Percentiles rank a stretch among this genome's conserved stretches.
Conservation (phyloP, 108 stramenopile species). For the Skeletonema menzelii region DNA sequence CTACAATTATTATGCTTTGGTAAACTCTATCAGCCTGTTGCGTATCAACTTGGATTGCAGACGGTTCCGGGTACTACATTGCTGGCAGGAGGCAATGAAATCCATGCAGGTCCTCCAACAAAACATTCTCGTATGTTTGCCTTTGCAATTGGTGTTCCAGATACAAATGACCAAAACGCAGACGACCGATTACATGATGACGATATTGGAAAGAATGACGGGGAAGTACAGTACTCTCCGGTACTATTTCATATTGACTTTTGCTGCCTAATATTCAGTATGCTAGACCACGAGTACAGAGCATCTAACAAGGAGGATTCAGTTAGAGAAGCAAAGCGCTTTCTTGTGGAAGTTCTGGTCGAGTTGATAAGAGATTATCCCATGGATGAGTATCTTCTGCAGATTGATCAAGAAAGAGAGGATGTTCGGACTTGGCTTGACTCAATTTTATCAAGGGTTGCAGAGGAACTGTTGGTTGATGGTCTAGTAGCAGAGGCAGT, state of each 20-base stretch:
- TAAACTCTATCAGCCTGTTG: constrained; percentile 60
- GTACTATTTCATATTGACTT: constrained; percentile 69
- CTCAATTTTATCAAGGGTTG: constrained; percentile 15
- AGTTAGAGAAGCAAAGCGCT: constrained; percentile 24
- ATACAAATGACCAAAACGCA: constrained; percentile 14
- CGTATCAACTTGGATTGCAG: constrained; percentile 13
- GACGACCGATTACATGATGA: neutral
- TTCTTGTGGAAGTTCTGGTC: constrained; percentile 28
- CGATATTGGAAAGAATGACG: constrained; percentile 40
- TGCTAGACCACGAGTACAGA: constrained; percentile 41
- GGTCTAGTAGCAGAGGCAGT: constrained; percentile 25
- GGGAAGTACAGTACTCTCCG: constrained; percentile 70
- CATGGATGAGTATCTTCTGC: constrained; percentile 40
- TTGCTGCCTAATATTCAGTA: constrained; percentile 57
- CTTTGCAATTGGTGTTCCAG: constrained; percentile 69
- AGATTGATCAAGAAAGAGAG: constrained; percentile 43
- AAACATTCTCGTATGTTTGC: constrained; percentile 65
- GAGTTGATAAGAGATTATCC: constrained; percentile 54
- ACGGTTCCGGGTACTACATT: constrained; percentile 56
- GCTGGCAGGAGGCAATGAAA: constrained; percentile 69
- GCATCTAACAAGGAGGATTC: neutral
- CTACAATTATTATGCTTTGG: constrained; percentile 53
- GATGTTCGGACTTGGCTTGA: constrained; percentile 51
- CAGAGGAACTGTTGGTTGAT: neutral
- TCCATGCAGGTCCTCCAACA: constrained; percentile 71